phyloP scores from a whole-genome alignment of 2,329 filamentous ascomycete species.

The Xylaria sp. region DNA sequence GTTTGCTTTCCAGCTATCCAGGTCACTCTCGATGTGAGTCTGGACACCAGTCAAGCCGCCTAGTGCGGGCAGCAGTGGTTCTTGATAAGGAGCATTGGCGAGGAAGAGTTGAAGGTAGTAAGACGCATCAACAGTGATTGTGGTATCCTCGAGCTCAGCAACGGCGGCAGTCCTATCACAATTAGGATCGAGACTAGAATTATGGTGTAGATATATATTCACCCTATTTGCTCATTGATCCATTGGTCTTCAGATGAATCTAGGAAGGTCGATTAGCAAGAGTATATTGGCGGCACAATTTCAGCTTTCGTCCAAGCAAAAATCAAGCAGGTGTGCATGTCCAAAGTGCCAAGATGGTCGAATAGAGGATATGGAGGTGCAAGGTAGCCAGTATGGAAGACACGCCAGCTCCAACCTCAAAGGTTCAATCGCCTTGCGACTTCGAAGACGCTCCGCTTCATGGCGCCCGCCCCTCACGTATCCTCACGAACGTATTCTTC shows the following conservation, averaged over 20 bases:
- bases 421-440: neutral
- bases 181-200: conserved; percentile 23
- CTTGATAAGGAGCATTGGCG: conserved; percentile 74
- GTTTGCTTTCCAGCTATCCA: conserved; percentile 75
- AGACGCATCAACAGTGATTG: conserved; percentile 68
- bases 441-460: neutral
- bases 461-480: neutral
- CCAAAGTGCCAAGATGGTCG: neutral
- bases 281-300: neutral
- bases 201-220: conserved; percentile 32
- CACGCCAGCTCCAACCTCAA: neutral
- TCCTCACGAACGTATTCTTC: neutral
- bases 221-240: conserved; percentile 52
- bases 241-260: conserved; percentile 54
- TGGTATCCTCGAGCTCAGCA: conserved; percentile 76
- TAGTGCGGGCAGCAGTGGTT: conserved; percentile 89
- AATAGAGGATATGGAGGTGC: neutral
- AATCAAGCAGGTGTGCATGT: neutral
- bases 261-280: conserved; percentile 43
- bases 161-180: conserved; percentile 66
- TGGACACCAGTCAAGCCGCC: conserved; percentile 87
- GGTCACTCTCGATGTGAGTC: conserved; percentile 77
- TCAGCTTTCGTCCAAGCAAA: neutral
- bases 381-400: neutral
- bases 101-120: conserved; percentile 87